Conservation (phyloP, 352 stramenopile genomes). For the Globisporangium paroecandrum region DNA sequence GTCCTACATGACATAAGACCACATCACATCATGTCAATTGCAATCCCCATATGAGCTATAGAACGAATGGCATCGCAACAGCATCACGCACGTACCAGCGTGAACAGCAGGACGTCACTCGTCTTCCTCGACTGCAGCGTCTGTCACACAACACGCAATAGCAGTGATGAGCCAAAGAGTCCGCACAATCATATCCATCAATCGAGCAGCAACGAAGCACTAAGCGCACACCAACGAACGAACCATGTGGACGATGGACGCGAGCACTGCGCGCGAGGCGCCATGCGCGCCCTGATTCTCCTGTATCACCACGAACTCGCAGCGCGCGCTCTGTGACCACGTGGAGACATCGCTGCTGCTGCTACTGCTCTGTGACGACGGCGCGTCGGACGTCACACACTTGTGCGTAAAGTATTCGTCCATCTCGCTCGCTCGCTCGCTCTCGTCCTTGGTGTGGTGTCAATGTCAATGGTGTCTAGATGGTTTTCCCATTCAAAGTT, state of each 20-base stretch:
- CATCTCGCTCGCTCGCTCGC: conserved; percentile 23
- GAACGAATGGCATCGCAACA: background rate
- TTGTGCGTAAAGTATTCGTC: conserved; percentile 63
- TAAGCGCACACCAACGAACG: background rate
- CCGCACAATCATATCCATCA: background rate
- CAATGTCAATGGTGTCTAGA: too few relatives aligned
- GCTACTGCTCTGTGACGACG: background rate
- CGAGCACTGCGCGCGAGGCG: conserved; percentile 50
- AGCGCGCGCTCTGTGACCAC: conserved; percentile 32
- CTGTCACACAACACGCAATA: background rate
- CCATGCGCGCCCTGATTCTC: conserved; percentile 52
- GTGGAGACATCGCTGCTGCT: conserved; percentile 16
- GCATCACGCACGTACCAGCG: conserved; percentile 23
- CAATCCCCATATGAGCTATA: background rate
- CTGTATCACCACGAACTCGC: conserved; percentile 61
- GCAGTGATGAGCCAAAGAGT: background rate
- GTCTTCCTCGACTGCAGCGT: conserved; percentile 29
- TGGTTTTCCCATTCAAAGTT: too few relatives aligned
- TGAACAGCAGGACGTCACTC: conserved; percentile 31
- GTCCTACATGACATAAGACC: conserved; percentile 20
- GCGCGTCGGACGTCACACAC: conserved; percentile 55
- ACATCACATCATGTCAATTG: background rate
- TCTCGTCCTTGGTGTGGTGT: too few relatives aligned
- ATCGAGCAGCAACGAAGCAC: background rate
- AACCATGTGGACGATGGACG: conserved; percentile 43